Base-by-base conservation (phyloP, 306 rosid species). In the Inga oerstediana region DNA sequence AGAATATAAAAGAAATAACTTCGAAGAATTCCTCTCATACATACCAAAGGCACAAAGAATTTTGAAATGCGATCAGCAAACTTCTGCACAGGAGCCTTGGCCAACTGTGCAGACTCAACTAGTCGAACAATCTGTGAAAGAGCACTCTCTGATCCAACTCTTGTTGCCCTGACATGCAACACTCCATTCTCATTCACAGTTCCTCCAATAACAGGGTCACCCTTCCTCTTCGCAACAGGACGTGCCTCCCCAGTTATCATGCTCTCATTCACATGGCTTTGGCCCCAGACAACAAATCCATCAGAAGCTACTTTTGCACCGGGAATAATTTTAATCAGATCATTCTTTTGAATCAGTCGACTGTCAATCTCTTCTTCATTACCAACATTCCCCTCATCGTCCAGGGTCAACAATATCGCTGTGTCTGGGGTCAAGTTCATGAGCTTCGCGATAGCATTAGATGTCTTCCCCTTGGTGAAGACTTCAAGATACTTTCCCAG, bases 211-310 rank as follows among this genome's bases (percentile, higher is more conserved):
- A 93, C 98, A 17, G 82, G 35, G 64, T 89, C 98, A 13, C 88
- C 98, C 64, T 89, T 85, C 65, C 86, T 85, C 87, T 95, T 95
- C 0, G 88, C 84, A 46, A 95, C 92, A 0, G 98, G 94, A 14
- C 79, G 84, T 16, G 97, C 92, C 84, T 95, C 97, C 10, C 98
- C 98, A 0, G 98, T 95, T 39, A 95, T 95, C 98, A 95, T 93
- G 81, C 98, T 95, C 90, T 95, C 98, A 77, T 95, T 95, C 75
- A 95, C 98, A 58, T 92, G 91, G 84, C 98, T 95, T 74, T 89
- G 92, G 8, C 98, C 98, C 98, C 97, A 85, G 9, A 87, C 39
- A 56, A 93, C 95, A 45, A 78, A 37, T 14, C 98, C 98, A 86
- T 95, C 98, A 0, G 94, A 92, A 59, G 94, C 97, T 16, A 93